These are phyloP conservation scores for Trichosporon faecale DNA, from an alignment of 1,284 basidiomycete genomes.

Conservation along the genomic window DNA sequence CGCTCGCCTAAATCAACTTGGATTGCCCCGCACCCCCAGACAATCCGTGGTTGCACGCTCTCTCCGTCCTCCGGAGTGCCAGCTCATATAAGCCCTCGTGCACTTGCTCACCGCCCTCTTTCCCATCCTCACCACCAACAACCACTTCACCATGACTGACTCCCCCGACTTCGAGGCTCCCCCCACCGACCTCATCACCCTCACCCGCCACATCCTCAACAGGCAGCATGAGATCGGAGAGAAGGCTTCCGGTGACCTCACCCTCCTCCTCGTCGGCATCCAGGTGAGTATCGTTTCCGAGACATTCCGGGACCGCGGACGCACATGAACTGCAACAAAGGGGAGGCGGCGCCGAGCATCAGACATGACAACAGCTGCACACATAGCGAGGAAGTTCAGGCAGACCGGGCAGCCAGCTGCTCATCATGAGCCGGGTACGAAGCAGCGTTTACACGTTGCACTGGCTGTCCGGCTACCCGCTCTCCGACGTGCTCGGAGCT, in stretches of 20 bases:
- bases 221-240: conserved; percentile 76
- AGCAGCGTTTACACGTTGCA: neutral
- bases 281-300: conserved; percentile 59
- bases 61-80: neutral
- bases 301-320: neutral
- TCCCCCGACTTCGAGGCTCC: conserved; percentile 57
- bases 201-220: conserved; percentile 82
- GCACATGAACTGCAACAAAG: neutral
- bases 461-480: neutral
- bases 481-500: neutral
- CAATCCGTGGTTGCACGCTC: neutral
- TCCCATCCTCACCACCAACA: conserved; percentile 1
- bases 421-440: neutral
- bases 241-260: conserved; percentile 86
- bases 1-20: neutral
- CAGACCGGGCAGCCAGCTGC: neutral
- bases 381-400: neutral
- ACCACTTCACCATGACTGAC: conserved; percentile 5
- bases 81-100: conserved; percentile 5
- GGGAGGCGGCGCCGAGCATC: neutral
- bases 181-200: conserved; percentile 82
- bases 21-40: neutral
- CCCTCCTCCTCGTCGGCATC: conserved; percentile 89
- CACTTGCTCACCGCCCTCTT: conserved; percentile 1
- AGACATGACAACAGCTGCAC: neutral